These are phyloP conservation scores for Rhizophagus sp. DNA, from an alignment of 192 early-diverging fungal species.

Conservation along the genomic window DNA sequence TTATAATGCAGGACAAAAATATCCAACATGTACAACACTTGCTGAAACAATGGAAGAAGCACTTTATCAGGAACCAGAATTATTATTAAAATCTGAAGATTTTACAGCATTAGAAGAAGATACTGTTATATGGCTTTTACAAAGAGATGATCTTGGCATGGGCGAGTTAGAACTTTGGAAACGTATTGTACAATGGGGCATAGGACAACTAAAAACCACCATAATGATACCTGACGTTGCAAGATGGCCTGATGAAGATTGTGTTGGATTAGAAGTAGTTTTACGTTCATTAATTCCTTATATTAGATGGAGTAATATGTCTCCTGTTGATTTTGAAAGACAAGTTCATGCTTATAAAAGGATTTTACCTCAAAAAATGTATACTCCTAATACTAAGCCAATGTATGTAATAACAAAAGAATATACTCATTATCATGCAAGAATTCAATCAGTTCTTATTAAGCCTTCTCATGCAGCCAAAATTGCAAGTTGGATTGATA, in stretches of 20 bases:
- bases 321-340: neutral
- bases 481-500: conserved; percentile 29
- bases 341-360: conserved; percentile 12
- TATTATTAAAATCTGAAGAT: conserved; percentile 22
- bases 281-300: conserved; percentile 1
- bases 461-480: conserved; percentile 3
- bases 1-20: conserved; percentile 19
- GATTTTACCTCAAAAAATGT: neutral
- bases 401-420: neutral
- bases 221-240: neutral
- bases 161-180: conserved; percentile 18
- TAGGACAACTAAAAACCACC: neutral
- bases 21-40: conserved; percentile 9
- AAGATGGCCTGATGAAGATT: conserved; percentile 19
- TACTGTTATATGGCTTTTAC: conserved; percentile 9
- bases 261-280: neutral
- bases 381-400: neutral
- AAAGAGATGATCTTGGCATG: conserved; percentile 10
- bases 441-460: conserved; percentile 14
- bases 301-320: conserved; percentile 17
- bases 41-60: conserved; percentile 6
- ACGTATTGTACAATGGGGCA: conserved; percentile 11
- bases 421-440: neutral
- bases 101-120: conserved; percentile 2
- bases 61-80: conserved; percentile 20